These are phyloP conservation scores for Aegilops speltoides DNA, from an alignment of 176 grass and related monocot genomes.

Conservation along the genomic window DNA sequence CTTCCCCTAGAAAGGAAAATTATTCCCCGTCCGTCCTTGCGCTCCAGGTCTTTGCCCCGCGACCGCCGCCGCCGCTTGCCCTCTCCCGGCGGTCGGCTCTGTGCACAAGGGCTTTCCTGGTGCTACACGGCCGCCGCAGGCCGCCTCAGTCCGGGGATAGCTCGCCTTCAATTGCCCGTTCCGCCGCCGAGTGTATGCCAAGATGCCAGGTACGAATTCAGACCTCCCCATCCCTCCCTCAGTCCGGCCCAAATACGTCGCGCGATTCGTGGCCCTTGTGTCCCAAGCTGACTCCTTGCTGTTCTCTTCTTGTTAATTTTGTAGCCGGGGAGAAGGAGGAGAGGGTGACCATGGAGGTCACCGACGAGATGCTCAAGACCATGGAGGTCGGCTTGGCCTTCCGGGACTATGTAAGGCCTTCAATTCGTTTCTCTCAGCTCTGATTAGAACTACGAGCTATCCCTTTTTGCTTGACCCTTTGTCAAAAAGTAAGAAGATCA, in stretches of 20 bases:
- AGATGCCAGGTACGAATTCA: background rate
- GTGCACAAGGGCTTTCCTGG: background rate
- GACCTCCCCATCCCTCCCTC: background rate
- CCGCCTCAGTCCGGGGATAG: background rate
- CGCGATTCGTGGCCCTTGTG: background rate
- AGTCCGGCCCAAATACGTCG: background rate
- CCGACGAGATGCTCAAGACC: slow-evolving; percentile 90
- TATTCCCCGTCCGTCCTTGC: background rate
- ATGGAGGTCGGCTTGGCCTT: slow-evolving; percentile 99
- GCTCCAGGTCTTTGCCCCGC: background rate
- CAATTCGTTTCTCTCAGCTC: background rate
- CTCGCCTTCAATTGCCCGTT: background rate
- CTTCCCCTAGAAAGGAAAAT: background rate
- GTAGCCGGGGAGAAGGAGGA: slow-evolving; percentile 40
- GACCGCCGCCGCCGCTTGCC: background rate
- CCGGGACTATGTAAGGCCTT: slow-evolving; percentile 71
- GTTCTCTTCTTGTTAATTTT: background rate
- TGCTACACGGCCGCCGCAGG: background rate
- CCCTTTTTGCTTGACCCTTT: background rate
- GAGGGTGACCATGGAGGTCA: slow-evolving; percentile 76
- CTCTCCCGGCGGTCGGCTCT: background rate
- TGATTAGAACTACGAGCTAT: background rate
- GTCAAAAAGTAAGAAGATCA: background rate
- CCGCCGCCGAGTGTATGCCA: background rate
- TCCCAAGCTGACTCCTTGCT: background rate